Base-by-base conservation (phyloP, 768 basidiomycete genomes). In the Chalciporus chontae region DNA sequence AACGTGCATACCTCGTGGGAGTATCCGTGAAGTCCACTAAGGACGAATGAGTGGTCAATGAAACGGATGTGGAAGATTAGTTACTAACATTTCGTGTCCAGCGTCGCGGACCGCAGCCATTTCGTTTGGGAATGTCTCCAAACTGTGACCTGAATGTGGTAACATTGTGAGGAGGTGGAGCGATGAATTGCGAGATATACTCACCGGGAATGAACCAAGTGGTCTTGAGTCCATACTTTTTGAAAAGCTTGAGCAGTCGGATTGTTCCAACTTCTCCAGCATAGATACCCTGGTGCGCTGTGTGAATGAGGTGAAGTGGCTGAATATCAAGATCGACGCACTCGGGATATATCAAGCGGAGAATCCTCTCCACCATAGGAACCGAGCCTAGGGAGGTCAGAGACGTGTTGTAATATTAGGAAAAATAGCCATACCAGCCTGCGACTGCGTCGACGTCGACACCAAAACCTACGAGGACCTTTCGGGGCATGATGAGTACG, bases 401-500 rank as follows among this genome's bases (percentile, higher is more conserved):
- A 39, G 10, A 5, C n/a, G 40, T 14, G 11, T 5, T 8, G 23
- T 14, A 5, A 2, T 9, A 8, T 9, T 8, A 4, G 8, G n/a
- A n/a, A n/a, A 43, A 4, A 32, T 34, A 27, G 21, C 13, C 47
- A 10, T 62, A 80, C 85, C 87, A 89, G 56, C 86, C 87, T 15
- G 85, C 78, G 4, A 87, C 86, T 2, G 85, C 85, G 49, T 90
- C 87, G 3, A 89, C 84, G 52, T 90, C 85, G 8, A 87, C 81
- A 21, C 84, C 85, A 61, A 84, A 81, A 14, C 79, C 73, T 29
- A 83, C 70, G 15, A 84, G 71, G 18, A 80, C 74, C 57, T 75
- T 80, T 41, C 80, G 73, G 43, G 77, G 71, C 81, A 83, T 83
- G 34, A 36, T 36, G 34, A 24, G 23, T 17, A 13, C 14, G 37